phyloP scores from a whole-genome alignment of 768 basidiomycete genomes.

The Auricularia cornea region DNA sequence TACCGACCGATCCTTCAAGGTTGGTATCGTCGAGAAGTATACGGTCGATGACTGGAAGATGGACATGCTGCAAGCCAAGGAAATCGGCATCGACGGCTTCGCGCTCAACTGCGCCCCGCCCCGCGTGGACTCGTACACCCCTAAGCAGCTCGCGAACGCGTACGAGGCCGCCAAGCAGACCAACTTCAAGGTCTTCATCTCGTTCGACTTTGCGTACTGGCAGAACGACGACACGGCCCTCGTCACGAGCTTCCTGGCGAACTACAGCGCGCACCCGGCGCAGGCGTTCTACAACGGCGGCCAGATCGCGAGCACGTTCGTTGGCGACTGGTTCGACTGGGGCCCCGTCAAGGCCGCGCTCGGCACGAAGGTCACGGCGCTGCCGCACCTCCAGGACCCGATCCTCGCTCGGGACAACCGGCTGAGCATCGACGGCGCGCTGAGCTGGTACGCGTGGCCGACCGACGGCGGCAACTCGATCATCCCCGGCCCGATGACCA shows the following conservation, averaged over 20 bases:
- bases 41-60: background rate
- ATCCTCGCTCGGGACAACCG: background rate
- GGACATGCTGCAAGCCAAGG: background rate
- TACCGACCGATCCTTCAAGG: background rate
- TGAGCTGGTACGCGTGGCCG: background rate
- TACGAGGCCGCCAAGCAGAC: background rate
- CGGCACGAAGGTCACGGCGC: background rate
- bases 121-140: slow-evolving; percentile 1
- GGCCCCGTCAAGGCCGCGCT: background rate
- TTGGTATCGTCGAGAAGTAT: background rate
- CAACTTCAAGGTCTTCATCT: slow-evolving; percentile 1
- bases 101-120: background rate
- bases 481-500: background rate
- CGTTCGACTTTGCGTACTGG: slow-evolving; percentile 1
- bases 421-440: background rate
- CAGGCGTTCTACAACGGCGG: background rate
- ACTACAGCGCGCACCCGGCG: background rate
- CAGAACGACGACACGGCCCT: background rate
- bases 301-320: slow-evolving; percentile 1
- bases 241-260: background rate
- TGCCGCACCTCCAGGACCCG: slow-evolving; percentile 1
- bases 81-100: background rate
- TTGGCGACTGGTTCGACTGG: slow-evolving; percentile 1
- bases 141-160: background rate
- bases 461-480: slow-evolving; percentile 1